Evolutionary conservation across 129 eudicot genomes (phyloP).

Genomic region (Pseudognaphalium luteoalbum): DNA sequence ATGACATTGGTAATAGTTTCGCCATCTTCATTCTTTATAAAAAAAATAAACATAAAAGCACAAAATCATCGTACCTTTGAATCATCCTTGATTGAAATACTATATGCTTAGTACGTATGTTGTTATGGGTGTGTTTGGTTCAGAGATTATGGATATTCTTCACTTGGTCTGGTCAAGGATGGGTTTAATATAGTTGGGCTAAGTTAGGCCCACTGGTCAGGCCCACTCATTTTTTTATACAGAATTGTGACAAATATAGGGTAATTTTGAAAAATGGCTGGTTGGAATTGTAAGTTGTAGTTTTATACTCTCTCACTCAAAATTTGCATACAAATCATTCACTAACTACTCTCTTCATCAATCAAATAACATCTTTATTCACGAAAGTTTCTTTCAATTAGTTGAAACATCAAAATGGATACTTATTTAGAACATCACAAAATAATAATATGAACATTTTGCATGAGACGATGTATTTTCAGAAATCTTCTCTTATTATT

Average conservation of each 20-base stretch:
- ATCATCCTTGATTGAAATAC: not conserved
- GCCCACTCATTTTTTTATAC: not conserved
- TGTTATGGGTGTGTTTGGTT: not conserved
- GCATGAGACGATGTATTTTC: too few species aligned
- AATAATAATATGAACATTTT: too few species aligned
- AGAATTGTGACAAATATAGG: not conserved
- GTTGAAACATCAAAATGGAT: too few species aligned
- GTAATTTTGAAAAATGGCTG: too few species aligned
- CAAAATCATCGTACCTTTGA: not conserved
- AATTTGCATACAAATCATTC: too few species aligned
- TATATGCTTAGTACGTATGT: not conserved
- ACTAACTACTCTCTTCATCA: too few species aligned
- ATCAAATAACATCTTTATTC: too few species aligned
- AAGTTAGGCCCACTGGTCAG: not conserved
- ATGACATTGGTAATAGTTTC: slow-evolving; percentile 74
- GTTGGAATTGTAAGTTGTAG: too few species aligned
- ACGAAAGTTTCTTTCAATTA: too few species aligned
- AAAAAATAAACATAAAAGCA: slow-evolving; percentile 27
- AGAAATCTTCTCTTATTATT: too few species aligned
- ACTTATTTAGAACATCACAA: too few species aligned
- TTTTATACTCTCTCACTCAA: too few species aligned
- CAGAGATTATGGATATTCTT: not conserved
- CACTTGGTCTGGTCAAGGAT: slow-evolving; percentile 4
- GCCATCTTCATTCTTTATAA: slow-evolving; percentile 41
- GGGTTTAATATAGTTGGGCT: not conserved